Conservation (phyloP, 2,329 filamentous ascomycete species). For the Aspergillus pseudoterreus region DNA sequence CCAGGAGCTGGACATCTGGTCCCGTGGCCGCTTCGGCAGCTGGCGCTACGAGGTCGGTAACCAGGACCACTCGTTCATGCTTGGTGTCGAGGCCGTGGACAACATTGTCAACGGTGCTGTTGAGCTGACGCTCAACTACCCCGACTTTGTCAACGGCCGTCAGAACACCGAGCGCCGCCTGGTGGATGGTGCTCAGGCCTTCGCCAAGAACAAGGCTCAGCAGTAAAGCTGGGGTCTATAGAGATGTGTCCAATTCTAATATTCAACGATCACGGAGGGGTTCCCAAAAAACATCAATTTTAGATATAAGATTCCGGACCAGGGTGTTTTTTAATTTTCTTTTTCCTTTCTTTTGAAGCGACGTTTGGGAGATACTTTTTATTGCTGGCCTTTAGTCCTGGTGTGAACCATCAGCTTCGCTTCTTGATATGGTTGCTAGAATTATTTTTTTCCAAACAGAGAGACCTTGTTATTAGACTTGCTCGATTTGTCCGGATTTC, state of each 20-base stretch:
- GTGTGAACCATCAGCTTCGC: slow-evolving; percentile 12
- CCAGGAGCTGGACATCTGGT: slow-evolving; percentile 86
- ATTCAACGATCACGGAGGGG: slow-evolving; percentile 15
- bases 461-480: slow-evolving; percentile 7
- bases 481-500: not conserved
- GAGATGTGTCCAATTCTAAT: slow-evolving; percentile 18
- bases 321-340: slow-evolving; percentile 15
- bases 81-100: slow-evolving; percentile 90
- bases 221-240: slow-evolving; percentile 21
- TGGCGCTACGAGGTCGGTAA: slow-evolving; percentile 98
- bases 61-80: slow-evolving; percentile 97
- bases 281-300: slow-evolving; percentile 6
- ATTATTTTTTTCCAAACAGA: slow-evolving; percentile 7
- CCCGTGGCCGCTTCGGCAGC: slow-evolving; percentile 92
- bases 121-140: slow-evolving; percentile 93
- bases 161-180: slow-evolving; percentile 61
- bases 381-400: slow-evolving; percentile 30
- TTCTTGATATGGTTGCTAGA: slow-evolving; percentile 5
- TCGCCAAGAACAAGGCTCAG: slow-evolving; percentile 44
- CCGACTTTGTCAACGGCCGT: slow-evolving; percentile 83
- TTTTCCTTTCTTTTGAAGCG: slow-evolving; percentile 24
- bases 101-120: slow-evolving; percentile 84
- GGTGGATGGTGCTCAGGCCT: slow-evolving; percentile 59
- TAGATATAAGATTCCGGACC: slow-evolving; percentile 18
- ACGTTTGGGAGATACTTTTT: slow-evolving; percentile 24